These are phyloP conservation scores for Bombardia bombarda DNA, from an alignment of 495 filamentous ascomycete genomes.

Conservation along the genomic window DNA sequence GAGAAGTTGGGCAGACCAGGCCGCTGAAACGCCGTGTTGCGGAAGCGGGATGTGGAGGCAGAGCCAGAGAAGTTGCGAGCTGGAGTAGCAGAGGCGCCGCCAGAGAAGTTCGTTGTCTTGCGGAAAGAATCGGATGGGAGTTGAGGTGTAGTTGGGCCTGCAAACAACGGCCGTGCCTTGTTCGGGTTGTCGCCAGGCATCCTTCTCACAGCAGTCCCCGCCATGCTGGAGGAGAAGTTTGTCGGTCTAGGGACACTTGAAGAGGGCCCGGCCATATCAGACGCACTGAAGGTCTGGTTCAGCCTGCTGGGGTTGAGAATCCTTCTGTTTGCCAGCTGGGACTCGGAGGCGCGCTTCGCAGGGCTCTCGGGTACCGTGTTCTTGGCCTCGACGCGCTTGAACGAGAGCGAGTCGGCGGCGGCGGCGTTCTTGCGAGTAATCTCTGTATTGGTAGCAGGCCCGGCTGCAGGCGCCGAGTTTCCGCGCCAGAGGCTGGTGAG, in stretches of 20 bases:
- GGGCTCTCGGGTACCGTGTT: conserved; percentile 25
- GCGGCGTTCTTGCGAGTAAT: conserved; percentile 3
- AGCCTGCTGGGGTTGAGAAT: conserved; percentile 27
- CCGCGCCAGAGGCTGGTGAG: conserved; percentile 18
- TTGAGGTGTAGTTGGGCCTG: conserved; percentile 11
- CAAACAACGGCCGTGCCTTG: conserved; percentile 10
- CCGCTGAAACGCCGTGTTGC: conserved; percentile 27
- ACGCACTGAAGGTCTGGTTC: conserved; percentile 19
- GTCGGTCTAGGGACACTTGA: conserved; percentile 4
- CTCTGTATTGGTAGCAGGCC: conserved; percentile 4
- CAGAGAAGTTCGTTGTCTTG: conserved; percentile 19
- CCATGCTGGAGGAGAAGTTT: conserved; percentile 2
- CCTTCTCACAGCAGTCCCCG: conserved; percentile 9
- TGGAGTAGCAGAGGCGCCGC: conserved; percentile 14
- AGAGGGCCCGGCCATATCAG: conserved; percentile 18
- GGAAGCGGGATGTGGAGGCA: too few relatives aligned
- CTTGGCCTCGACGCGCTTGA: conserved; percentile 13
- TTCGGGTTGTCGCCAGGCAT: conserved; percentile 29
- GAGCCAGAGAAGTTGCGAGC: conserved; percentile 28
- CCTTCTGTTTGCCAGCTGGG: conserved; percentile 25
- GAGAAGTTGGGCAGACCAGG: conserved; percentile 27
- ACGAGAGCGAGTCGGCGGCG: background rate
- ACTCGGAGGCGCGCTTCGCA: conserved; percentile 28
- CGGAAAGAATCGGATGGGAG: conserved; percentile 10
- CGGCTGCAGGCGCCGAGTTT: conserved; percentile 12